Evolutionary conservation across 106 monocot species (phyloP).

Genomic region (Alisma plantagoaquatica): DNA sequence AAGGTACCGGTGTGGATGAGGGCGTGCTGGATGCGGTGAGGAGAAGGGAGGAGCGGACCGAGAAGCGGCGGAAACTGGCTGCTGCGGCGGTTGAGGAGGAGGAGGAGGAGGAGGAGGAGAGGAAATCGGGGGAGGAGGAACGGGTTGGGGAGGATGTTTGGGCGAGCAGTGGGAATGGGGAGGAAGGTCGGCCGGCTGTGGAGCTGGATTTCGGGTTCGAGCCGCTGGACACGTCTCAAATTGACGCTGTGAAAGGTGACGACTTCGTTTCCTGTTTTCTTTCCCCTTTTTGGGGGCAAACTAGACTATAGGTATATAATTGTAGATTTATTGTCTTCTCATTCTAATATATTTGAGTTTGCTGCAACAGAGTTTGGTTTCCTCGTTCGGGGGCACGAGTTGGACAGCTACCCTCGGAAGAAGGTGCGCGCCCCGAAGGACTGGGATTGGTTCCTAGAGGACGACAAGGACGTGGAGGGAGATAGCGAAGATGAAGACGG

Average conservation of each 20-base stretch:
- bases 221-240: slow-evolving; percentile 4
- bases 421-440: too few species aligned
- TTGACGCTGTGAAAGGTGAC: slow-evolving; percentile 18
- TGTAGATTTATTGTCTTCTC: too few species aligned
- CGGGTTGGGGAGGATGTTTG: neutral
- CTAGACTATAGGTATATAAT: too few species aligned
- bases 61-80: slow-evolving; percentile 4
- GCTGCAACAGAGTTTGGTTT: too few species aligned
- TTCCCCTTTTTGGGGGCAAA: too few species aligned
- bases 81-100: too few species aligned
- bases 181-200: neutral
- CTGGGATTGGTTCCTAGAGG: too few species aligned
- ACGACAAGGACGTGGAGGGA: too few species aligned
- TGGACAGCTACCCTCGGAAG: too few species aligned
- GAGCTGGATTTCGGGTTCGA: neutral
- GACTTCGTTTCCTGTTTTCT: neutral
- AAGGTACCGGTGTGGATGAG: neutral
- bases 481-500: too few species aligned
- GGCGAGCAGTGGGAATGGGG: neutral
- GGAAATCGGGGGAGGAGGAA: neutral
- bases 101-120: slow-evolving; percentile 1
- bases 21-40: slow-evolving; percentile 11
- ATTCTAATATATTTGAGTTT: too few species aligned
- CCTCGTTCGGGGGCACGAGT: too few species aligned
- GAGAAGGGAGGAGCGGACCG: slow-evolving; percentile 13